phyloP scores from a whole-genome alignment of 176 grass and related monocot species.

The Oryza meyeriana region DNA sequence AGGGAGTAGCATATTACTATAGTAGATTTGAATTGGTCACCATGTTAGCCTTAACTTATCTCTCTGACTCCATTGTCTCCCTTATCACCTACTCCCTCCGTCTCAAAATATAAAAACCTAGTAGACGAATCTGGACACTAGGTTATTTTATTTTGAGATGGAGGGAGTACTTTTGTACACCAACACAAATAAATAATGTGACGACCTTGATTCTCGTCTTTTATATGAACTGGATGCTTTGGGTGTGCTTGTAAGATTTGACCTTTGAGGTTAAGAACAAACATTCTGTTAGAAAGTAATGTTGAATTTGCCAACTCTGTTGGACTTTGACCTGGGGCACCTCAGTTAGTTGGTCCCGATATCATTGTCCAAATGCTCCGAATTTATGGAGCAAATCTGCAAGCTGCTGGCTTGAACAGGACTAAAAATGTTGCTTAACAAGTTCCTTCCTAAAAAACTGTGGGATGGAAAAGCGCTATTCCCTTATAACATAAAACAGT shows the following conservation, averaged over 20 bases:
- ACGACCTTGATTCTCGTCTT: not conserved
- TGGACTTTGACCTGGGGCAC: not conserved
- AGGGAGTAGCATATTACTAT: not conserved
- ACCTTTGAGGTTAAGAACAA: not conserved
- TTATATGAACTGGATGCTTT: not conserved
- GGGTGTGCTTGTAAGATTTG: not conserved
- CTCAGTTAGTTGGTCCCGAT: not conserved
- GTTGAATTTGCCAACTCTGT: not conserved
- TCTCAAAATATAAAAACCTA: too few species aligned
- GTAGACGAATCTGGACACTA: too few species aligned
- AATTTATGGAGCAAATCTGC: not conserved
- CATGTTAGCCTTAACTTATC: not conserved
- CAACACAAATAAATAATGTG: not conserved
- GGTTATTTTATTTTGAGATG: too few species aligned
- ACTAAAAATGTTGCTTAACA: constrained; percentile 4
- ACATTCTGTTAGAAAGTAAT: not conserved
- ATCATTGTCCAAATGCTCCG: not conserved
- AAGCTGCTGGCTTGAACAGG: not conserved
- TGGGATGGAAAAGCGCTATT: not conserved
- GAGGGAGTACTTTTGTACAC: not conserved
- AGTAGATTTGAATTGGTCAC: not conserved
- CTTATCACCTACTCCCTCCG: not conserved
- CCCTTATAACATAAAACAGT: not conserved
- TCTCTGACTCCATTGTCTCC: not conserved
- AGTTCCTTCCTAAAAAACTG: not conserved